Evolutionary conservation across 768 basidiomycete genomes (phyloP).

Genomic region (Boletus eberwhitei): DNA sequence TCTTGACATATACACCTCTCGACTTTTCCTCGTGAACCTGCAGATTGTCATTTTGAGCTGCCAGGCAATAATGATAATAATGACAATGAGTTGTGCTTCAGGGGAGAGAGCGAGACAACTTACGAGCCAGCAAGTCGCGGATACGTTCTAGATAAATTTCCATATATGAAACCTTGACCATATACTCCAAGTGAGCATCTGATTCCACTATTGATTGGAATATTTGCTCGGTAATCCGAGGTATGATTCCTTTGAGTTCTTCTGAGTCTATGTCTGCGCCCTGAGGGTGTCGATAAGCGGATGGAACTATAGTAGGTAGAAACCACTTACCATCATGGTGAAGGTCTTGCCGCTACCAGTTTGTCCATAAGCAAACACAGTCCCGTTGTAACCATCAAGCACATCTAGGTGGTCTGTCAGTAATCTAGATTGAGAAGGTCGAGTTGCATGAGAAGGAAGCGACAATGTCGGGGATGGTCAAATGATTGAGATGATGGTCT

Average conservation of each 20-base stretch:
- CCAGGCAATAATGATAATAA: neutral
- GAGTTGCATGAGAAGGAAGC: neutral
- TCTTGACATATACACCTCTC: conserved; percentile 97
- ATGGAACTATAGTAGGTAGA: conserved; percentile 2
- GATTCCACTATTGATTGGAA: conserved; percentile 97
- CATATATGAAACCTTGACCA: conserved; percentile 99
- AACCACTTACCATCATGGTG: conserved; percentile 87
- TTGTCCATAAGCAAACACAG: conserved; percentile 96
- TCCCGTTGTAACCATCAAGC: conserved; percentile 97
- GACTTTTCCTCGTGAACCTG: conserved; percentile 99
- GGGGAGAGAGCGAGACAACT: conserved; percentile 29
- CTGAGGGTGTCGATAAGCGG: conserved; percentile 39
- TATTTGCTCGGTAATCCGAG: conserved; percentile 97
- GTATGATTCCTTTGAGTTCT: conserved; percentile 95
- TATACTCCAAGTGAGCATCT: conserved; percentile 92
- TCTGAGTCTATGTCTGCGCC: conserved; percentile 95
- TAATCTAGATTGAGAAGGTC: conserved; percentile 1
- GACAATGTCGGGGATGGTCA: conserved; percentile 1
- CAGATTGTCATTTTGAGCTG: conserved; percentile 96
- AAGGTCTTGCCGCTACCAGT: conserved; percentile 97
- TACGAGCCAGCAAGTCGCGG: conserved; percentile 92
- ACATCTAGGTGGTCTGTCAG: conserved; percentile 63
- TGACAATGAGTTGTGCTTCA: conserved; percentile 2
- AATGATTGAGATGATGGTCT: neutral
- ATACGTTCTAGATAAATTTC: conserved; percentile 98